Evolutionary conservation across 768 basidiomycete species (phyloP).

Genomic region (Suillus paluster): DNA sequence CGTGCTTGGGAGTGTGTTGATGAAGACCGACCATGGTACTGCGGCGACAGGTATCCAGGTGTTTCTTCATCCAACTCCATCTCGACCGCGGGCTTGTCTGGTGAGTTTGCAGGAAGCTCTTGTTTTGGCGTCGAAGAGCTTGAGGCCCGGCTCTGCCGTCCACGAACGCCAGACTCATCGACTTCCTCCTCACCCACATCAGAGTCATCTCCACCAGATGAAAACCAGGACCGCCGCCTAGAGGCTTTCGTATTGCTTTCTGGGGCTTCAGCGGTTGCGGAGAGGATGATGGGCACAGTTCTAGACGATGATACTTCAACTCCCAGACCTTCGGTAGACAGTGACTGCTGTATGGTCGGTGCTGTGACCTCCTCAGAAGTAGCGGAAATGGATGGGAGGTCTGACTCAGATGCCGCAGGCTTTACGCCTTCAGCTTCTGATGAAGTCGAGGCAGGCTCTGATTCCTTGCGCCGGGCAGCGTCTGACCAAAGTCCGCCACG

Average conservation of each 20-base stretch:
- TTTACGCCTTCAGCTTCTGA: constrained; percentile 9
- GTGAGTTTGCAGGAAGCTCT: constrained; percentile 19
- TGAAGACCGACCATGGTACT: constrained; percentile 41
- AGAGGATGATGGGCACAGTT: constrained; percentile 21
- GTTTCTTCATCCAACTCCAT: constrained; percentile 25
- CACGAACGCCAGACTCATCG: constrained; percentile 24
- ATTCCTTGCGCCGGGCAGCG: constrained; percentile 54
- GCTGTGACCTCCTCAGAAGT: constrained; percentile 24
- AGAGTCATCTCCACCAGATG: constrained; percentile 45
- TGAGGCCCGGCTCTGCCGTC: constrained; percentile 32
- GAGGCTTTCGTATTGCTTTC: constrained; percentile 31
- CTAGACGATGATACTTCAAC: constrained; percentile 30
- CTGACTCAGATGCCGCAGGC: constrained; percentile 25
- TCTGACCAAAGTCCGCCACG: constrained; percentile 93
- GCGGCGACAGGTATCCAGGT: constrained; percentile 19
- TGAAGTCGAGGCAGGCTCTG: constrained; percentile 16
- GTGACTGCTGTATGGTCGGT: constrained; percentile 26
- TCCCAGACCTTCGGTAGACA: constrained; percentile 34
- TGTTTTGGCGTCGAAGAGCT: constrained; percentile 29
- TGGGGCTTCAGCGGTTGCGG: constrained; percentile 27
- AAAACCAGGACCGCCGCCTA: constrained; percentile 63
- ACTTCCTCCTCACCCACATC: constrained; percentile 28
- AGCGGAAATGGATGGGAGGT: constrained; percentile 38
- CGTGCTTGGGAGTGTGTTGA: constrained; percentile 47
- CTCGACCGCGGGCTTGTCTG: constrained; percentile 13